These are phyloP conservation scores for Suillus tomentosus DNA, from an alignment of 768 basidiomycete genomes.

Conservation along the genomic window DNA sequence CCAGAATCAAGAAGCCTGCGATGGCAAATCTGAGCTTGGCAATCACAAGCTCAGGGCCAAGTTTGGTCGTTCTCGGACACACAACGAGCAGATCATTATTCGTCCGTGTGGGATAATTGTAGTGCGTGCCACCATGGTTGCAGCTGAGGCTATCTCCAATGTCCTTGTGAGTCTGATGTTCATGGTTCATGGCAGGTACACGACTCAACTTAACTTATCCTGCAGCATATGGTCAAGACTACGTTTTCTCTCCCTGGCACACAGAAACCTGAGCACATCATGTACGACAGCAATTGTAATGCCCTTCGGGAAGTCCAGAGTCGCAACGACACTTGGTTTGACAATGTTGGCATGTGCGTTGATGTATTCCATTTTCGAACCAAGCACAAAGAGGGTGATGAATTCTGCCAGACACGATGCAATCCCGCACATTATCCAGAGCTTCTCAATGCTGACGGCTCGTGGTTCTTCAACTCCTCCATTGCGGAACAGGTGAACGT, in stretches of 20 bases:
- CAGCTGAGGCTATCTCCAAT: conserved; percentile 15
- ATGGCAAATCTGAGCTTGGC: conserved; percentile 12
- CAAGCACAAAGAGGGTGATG: conserved; percentile 34
- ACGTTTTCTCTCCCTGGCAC: background rate
- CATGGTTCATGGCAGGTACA: conserved; percentile 12
- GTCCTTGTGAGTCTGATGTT: conserved; percentile 31
- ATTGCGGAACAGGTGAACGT: conserved; percentile 37
- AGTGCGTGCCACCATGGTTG: conserved; percentile 27
- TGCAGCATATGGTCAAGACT: background rate
- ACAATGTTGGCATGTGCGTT: conserved; percentile 31
- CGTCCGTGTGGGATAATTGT: conserved; percentile 37
- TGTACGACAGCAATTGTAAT: conserved; percentile 26
- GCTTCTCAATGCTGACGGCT: conserved; percentile 23
- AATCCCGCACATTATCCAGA: conserved; percentile 34
- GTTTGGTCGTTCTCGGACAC: conserved; percentile 34
- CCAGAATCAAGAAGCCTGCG: background rate
- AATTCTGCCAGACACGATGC: conserved; percentile 29
- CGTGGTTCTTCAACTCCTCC: conserved; percentile 41
- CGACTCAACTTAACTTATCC: background rate
- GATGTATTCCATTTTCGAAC: conserved; percentile 39
- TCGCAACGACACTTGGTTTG: conserved; percentile 19
- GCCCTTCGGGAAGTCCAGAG: conserved; percentile 20
- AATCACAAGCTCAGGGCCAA: conserved; percentile 27
- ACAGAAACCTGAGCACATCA: background rate
- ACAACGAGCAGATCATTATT: conserved; percentile 39